These are phyloP conservation scores for Hibiscus trionum DNA, from an alignment of 345 rosid species.

Conservation along the genomic window DNA sequence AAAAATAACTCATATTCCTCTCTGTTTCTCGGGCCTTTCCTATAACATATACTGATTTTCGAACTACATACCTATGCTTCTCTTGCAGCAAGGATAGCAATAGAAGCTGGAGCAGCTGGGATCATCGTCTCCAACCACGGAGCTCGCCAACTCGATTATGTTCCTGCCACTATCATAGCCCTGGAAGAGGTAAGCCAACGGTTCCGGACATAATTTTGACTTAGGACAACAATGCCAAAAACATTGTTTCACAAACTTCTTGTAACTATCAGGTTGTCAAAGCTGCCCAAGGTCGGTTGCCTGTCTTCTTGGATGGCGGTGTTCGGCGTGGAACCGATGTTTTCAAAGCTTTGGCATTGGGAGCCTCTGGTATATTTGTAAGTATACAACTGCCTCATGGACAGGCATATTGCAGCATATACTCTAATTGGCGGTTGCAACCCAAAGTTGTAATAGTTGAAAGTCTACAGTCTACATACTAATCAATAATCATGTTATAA, in stretches of 20 bases:
- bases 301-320: constrained; percentile 93
- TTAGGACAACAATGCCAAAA: neutral
- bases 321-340: constrained; percentile 94
- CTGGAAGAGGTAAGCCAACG: constrained; percentile 66
- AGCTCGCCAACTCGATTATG: constrained; percentile 89
- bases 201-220: neutral
- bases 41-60: neutral
- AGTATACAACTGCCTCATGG: constrained; percentile 18
- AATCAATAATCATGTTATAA: neutral
- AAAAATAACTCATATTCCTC: neutral
- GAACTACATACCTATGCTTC: neutral
- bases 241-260: neutral
- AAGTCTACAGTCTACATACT: neutral
- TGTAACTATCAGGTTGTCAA: constrained; percentile 53
- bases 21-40: neutral
- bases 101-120: constrained; percentile 81
- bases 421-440: neutral
- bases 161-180: constrained; percentile 68
- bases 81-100: constrained; percentile 58
- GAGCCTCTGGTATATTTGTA: constrained; percentile 91
- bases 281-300: constrained; percentile 77
- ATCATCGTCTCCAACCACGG: constrained; percentile 90
- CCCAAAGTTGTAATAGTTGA: neutral
- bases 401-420: neutral
- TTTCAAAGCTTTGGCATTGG: constrained; percentile 89